Conservation (phyloP, 306 rosid genomes). For the Boehmeria nivea region DNA sequence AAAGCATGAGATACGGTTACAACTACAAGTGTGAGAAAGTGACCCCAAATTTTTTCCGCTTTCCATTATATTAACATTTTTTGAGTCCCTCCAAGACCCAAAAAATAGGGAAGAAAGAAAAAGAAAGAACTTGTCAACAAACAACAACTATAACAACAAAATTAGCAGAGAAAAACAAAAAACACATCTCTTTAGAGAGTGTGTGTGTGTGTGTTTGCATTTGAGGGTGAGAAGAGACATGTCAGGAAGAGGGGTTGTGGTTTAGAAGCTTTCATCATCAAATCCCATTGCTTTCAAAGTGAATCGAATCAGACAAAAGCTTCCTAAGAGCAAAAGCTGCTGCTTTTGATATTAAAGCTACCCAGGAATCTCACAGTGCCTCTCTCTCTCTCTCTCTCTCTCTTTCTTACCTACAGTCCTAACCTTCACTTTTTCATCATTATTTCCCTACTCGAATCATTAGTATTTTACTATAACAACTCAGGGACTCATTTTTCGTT, state of each 20-base stretch:
- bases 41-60: slow-evolving; percentile 32
- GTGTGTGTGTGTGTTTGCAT: no score
- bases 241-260: slow-evolving; percentile 40
- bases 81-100: slow-evolving; percentile 20
- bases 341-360: slow-evolving; percentile 54
- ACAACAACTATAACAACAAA: no score
- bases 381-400: no score
- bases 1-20: slow-evolving; percentile 64
- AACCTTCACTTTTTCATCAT: slow-evolving; percentile 59
- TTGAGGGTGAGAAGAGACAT: slow-evolving; percentile 28
- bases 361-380: slow-evolving; percentile 72
- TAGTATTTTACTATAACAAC: slow-evolving; percentile 57
- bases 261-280: slow-evolving; percentile 53
- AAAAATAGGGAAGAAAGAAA: slow-evolving; percentile 27
- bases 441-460: slow-evolving; percentile 64
- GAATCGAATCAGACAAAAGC: slow-evolving; percentile 89
- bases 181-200: no score
- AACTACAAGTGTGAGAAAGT: slow-evolving; percentile 39
- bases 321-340: slow-evolving; percentile 56
- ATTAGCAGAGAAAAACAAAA: no score
- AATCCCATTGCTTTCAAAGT: slow-evolving; percentile 70
- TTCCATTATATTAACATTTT: slow-evolving; percentile 1
- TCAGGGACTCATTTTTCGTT: slow-evolving; percentile 6
- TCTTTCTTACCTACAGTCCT: no score
- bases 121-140: slow-evolving; percentile 32